Evolutionary conservation across 768 basidiomycete genomes (phyloP).

Genomic region (Phanerochaete carnosa): DNA sequence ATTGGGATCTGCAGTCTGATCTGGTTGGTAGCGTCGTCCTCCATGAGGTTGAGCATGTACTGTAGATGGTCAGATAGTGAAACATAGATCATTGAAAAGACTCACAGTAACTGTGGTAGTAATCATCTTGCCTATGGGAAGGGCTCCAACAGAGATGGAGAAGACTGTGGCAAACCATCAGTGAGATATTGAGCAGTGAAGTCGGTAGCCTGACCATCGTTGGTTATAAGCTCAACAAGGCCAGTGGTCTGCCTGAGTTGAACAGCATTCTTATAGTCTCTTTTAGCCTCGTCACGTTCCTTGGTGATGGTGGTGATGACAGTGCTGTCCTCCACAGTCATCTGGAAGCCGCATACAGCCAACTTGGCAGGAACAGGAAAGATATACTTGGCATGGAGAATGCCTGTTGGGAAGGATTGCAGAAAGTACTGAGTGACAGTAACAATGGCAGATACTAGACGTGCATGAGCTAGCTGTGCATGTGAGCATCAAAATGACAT

Average conservation of each 20-base stretch:
- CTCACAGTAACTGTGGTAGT: slow-evolving; percentile 33
- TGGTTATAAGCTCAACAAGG: slow-evolving; percentile 45
- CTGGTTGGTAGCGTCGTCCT: slow-evolving; percentile 45
- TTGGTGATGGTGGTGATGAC: slow-evolving; percentile 42
- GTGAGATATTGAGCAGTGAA: not conserved
- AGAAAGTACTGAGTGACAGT: slow-evolving; percentile 6
- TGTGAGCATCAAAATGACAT: not conserved
- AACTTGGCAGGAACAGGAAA: slow-evolving; percentile 56
- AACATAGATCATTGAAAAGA: slow-evolving; percentile 22
- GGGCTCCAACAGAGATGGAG: slow-evolving; percentile 32
- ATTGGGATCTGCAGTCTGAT: slow-evolving; percentile 55
- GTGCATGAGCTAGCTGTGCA: not conserved
- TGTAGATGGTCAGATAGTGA: slow-evolving; percentile 16
- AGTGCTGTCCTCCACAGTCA: slow-evolving; percentile 40
- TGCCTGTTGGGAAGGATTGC: not conserved
- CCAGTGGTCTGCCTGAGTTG: slow-evolving; percentile 38
- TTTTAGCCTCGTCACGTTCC: slow-evolving; percentile 41
- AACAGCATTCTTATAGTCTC: slow-evolving; percentile 38
- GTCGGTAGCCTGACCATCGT: slow-evolving; percentile 29
- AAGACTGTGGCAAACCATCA: not conserved
- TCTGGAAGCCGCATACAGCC: slow-evolving; percentile 51
- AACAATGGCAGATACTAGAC: slow-evolving; percentile 6
- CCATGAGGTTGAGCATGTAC: slow-evolving; percentile 52
- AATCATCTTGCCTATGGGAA: slow-evolving; percentile 40
- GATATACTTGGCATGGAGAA: slow-evolving; percentile 49